Conservation (phyloP, 768 basidiomycete genomes). For the Kondoa malvinella region DNA sequence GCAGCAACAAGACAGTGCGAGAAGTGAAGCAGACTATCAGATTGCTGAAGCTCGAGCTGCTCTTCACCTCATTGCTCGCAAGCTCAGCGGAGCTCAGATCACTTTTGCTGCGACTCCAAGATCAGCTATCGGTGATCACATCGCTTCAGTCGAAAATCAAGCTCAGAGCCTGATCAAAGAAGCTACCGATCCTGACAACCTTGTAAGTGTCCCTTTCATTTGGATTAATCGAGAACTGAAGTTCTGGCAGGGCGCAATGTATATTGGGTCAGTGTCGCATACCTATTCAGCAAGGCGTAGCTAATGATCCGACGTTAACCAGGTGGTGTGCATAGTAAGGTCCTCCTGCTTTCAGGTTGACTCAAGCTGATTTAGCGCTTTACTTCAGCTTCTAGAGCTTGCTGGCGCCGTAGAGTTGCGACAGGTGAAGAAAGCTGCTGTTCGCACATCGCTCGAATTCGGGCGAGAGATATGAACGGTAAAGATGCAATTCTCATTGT, state of each 20-base stretch:
- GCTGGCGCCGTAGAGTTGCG: too few relatives aligned
- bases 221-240: not conserved
- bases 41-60: conserved; percentile 38
- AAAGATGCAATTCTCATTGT: too few relatives aligned
- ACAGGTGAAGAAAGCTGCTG: too few relatives aligned
- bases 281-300: conserved; percentile 37
- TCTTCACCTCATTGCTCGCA: conserved; percentile 63
- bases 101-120: conserved; percentile 17
- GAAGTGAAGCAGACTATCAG: conserved; percentile 9
- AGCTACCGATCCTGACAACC: conserved; percentile 53
- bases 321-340: not conserved
- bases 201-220: conserved; percentile 41
- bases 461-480: too few relatives aligned
- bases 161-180: conserved; percentile 85
- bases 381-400: too few relatives aligned
- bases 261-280: conserved; percentile 74
- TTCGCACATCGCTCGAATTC: too few relatives aligned
- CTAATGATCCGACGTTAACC: too few relatives aligned
- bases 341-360: too few relatives aligned
- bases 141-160: conserved; percentile 60
- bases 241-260: conserved; percentile 57
- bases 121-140: conserved; percentile 37
- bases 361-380: too few relatives aligned
- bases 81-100: conserved; percentile 40
- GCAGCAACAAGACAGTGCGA: conserved; percentile 1